These are phyloP conservation scores for Mycena haematopus DNA, from an alignment of 768 basidiomycete genomes.

Conservation along the genomic window DNA sequence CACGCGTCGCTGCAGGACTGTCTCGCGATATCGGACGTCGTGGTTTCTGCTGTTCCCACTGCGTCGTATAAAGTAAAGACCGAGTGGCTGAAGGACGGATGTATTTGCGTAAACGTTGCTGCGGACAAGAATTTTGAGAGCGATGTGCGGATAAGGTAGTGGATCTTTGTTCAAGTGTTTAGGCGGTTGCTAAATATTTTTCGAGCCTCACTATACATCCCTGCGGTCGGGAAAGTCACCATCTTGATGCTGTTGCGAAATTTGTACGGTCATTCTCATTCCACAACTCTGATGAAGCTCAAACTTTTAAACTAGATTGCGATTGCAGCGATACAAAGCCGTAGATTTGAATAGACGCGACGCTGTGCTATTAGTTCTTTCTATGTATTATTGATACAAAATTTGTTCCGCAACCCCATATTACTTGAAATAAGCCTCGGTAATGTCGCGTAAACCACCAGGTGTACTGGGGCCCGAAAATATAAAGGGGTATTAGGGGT, in stretches of 20 bases:
- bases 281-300: neutral
- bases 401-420: neutral
- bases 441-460: conserved; percentile 44
- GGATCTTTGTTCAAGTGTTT: conserved; percentile 1
- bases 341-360: conserved; percentile 3
- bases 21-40: conserved; percentile 86
- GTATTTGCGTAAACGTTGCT: conserved; percentile 91
- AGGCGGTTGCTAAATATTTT: conserved; percentile 1
- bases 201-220: conserved; percentile 89
- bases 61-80: conserved; percentile 89
- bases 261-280: conserved; percentile 61
- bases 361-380: conserved; percentile 27
- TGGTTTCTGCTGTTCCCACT: conserved; percentile 92
- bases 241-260: conserved; percentile 98
- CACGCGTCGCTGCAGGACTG: conserved; percentile 77
- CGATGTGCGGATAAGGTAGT: conserved; percentile 90
- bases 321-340: conserved; percentile 57
- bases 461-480: conserved; percentile 60
- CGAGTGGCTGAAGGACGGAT: conserved; percentile 90
- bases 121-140: conserved; percentile 97
- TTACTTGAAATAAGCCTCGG: conserved; percentile 47
- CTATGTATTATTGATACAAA: conserved; percentile 29
- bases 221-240: conserved; percentile 97
- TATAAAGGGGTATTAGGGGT: no score
- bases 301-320: conserved; percentile 47